Base-by-base conservation (phyloP, 495 filamentous ascomycete species). In the Rhizodiscina lignyota region DNA sequence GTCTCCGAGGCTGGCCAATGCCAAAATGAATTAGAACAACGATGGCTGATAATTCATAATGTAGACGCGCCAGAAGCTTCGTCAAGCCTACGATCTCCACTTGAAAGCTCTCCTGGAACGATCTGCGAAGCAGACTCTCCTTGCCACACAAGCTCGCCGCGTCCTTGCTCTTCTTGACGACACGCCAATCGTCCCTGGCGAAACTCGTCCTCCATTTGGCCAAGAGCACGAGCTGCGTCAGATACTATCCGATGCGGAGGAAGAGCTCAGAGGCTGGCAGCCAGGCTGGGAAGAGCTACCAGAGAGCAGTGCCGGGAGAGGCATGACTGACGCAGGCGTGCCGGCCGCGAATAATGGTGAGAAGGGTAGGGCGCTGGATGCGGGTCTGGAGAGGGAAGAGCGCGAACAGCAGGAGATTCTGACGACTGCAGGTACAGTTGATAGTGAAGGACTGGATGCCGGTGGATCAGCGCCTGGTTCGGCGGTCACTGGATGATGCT, bases 91-190 rank as follows among this genome's bases (percentile, higher is more conserved):
- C 54, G 81, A 83, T 43, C 54, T 79, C 36, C 84, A 94, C 45
- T 74, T 86, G 40, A 72, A 79, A 6, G 86, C 83, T 22, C 77
- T 81, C 10, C 84, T 96, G 45, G 89, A 96, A 61, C 80, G 87
- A 29, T 83, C 83, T 8, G 89, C 96, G 59, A 96, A 96, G 63
- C 87, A 94, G 56, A 78, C 79, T 41, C 78, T 97, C 37, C 72
- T 97, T 16, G 91, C 91, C 21, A 74, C 74, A 30, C 85, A 97
- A 48, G 84, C 82, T 11, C 77, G 83, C 22, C 73, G 83, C 20
- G 66, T 97, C 30, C 60, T 97, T 15, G 74, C 83, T 38, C 74
- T 84, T 33, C 67, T 97, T n/a, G 89, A 97, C 50, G 87, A 94
- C 54, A 77, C 74, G 0, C 80, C 89, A 2, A 72, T 94, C 13